Evolutionary conservation across 78 protist species (phyloP), one percentile per base, ranked within the genome.

Genomic region (Neovahlkampfia damariscottae): DNA sequence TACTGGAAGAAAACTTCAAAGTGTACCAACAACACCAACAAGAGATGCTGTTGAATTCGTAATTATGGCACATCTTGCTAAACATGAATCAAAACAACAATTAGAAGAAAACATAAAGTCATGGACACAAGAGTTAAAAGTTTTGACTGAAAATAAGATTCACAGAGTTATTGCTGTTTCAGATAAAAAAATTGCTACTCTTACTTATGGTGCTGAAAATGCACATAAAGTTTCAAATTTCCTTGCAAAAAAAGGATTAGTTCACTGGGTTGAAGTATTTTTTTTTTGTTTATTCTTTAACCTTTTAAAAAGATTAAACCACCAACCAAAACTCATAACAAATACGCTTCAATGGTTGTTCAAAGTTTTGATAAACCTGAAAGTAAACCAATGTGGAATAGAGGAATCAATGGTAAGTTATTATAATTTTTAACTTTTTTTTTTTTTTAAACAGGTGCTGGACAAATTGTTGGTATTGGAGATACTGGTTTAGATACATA

Each of bases 401-500:
- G 62, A 50, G 62, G 62, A 50, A 50, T 50, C 62, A 50, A n/a
- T n/a, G n/a, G n/a, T n/a, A n/a, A n/a, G n/a, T n/a, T n/a, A n/a
- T n/a, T n/a, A n/a, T n/a, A n/a, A n/a, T n/a, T n/a, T n/a, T n/a
- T n/a, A n/a, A n/a, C n/a, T n/a, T n/a, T n/a, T n/a, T n/a, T n/a
- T n/a, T n/a, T n/a, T n/a, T n/a, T n/a, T n/a, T n/a, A n/a, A n/a
- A 5, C 69, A 28, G 82, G 82, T 19, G 73, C 38, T 32, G 76
- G 76, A 5, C 2, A 41, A 5, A 66, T 80, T 28, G 10, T 80
- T 38, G 83, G 83, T 3, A 66, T 68, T 8, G 7, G 39, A 5
- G 83, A 80, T 30, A 80, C 83, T 5, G 83, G 83, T 29, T 32
- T 80, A 7, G 83, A 80, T 58, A 2, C 5, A 67, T 72, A 80